Base-by-base conservation (phyloP, 305 asterid genomes). In the Salvia sclarea region DNA sequence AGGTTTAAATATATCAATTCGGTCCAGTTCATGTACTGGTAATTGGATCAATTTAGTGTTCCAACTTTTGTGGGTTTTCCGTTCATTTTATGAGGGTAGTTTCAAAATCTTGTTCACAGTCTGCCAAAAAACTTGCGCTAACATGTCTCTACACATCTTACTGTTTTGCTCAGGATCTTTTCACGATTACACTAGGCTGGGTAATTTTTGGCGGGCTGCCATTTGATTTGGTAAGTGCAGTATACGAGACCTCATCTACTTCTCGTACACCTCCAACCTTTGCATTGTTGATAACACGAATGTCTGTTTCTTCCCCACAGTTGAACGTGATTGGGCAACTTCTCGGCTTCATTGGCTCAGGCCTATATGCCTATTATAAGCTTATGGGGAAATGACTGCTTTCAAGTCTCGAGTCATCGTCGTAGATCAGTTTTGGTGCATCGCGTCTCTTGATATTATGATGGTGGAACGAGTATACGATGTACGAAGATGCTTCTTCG, bases 131-230 rank as follows among this genome's bases (percentile, higher is more conserved):
- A 57, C 31, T 33, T 30, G 10, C 17, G 13, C 25, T 53, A 7
- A 25, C 37, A 17, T 69, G 35, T 20, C 38, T 0, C 44, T 14
- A 14, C 30, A 18, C 33, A 35, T 64, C 11, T 25, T 74, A 52
- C 8, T 20, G 22, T 37, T 61, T 68, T 45, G 9, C 71, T 47
- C 52, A 90, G 97, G 98, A 93, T 83, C 80, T 93, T 54, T 93
- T 93, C 82, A 93, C 98, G 13, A 89, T 93, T 76, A 4, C 92
- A 0, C 84, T 93, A 25, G 98, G 98, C 68, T 92, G 98, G 98
- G 75, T 80, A 45, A 76, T 92, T 38, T 92, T 92, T 64, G 98
- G 98, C 0, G 96, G 98, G 48, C 95, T 93, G 76, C 98, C 98
- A 60, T 93, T 93, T 61, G 98, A 90, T 79, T 41, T 87, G 22